Conservation (phyloP, 2,329 filamentous ascomycete species). For the Alternaria sp. region DNA sequence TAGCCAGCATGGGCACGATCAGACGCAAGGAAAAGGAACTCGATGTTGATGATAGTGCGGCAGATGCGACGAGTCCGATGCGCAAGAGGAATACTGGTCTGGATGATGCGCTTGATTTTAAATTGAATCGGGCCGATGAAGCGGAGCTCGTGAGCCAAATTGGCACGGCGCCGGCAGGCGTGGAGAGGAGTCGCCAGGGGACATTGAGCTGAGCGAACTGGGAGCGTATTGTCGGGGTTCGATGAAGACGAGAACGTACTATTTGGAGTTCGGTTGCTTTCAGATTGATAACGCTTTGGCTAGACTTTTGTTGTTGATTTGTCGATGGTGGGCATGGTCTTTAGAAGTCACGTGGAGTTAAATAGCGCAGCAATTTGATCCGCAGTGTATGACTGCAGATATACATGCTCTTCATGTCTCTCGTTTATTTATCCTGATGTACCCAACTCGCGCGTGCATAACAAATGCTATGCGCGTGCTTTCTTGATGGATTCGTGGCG, state of each 20-base stretch:
- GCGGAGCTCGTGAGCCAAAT: constrained; percentile 26
- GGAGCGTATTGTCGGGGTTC: background rate
- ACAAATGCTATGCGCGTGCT: background rate
- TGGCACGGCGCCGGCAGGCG: constrained; percentile 38
- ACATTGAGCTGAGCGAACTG: constrained; percentile 20
- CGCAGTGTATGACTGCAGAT: background rate
- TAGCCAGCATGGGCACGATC: constrained; percentile 27
- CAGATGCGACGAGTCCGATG: constrained; percentile 48
- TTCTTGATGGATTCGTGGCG: background rate
- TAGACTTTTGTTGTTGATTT: background rate
- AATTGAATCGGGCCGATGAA: constrained; percentile 22
- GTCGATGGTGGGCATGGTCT: background rate
- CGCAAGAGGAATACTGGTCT: constrained; percentile 36
- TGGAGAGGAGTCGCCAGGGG: constrained; percentile 35
- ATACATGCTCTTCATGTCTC: background rate
- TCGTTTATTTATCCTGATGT: background rate
- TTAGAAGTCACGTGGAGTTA: background rate
- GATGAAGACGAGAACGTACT: background rate
- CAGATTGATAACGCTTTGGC: background rate
- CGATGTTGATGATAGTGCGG: constrained; percentile 51
- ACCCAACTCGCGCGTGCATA: background rate
- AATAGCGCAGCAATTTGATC: background rate
- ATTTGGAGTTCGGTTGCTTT: background rate
- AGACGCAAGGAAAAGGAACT: constrained; percentile 43
- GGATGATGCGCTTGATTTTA: constrained; percentile 30